A percentile compares a stretch with the other conserved stretches of the same genome.
Evolutionary conservation across 495 filamentous ascomycete species (phyloP).

Genomic region (Friedmanniomyces simplex): DNA sequence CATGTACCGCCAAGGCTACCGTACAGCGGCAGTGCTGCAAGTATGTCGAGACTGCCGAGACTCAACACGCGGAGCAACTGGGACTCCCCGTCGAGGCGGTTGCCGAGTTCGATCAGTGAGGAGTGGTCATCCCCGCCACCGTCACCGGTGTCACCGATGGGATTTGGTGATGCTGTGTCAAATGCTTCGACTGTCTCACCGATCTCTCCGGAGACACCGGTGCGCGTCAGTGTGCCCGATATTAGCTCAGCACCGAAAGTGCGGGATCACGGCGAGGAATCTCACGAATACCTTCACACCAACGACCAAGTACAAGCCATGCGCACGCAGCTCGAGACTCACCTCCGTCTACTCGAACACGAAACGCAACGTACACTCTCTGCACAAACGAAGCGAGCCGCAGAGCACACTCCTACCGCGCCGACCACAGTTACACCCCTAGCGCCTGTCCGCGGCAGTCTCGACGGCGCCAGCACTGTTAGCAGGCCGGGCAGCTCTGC

Average conservation of each 20-base stretch:
- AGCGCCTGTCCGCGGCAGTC: not conserved
- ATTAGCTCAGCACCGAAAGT: not conserved
- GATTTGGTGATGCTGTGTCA: not conserved
- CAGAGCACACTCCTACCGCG: not conserved
- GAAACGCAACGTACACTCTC: constrained; percentile 2
- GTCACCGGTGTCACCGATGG: constrained; percentile 8
- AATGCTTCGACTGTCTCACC: constrained; percentile 9
- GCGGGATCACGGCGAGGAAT: not conserved
- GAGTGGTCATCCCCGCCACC: not conserved
- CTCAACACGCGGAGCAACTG: not conserved
- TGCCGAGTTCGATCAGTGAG: not conserved
- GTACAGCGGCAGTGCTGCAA: not conserved
- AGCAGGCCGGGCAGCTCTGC: not conserved
- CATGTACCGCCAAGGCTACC: constrained; percentile 9
- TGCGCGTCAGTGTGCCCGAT: not conserved
- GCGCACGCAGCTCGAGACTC: constrained; percentile 7
- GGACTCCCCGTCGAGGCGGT: not conserved
- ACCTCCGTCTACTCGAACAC: constrained; percentile 5
- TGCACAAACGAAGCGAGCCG: not conserved
- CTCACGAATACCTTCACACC: not conserved
- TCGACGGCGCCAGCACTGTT: not conserved
- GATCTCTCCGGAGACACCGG: constrained; percentile 1
- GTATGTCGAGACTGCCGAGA: constrained; percentile 6
- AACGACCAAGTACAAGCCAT: constrained; percentile 5
- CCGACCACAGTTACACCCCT: constrained; percentile 1